phyloP scores from a whole-genome alignment of 78 protist genomes.

The Chrysochromulina tobinii region DNA sequence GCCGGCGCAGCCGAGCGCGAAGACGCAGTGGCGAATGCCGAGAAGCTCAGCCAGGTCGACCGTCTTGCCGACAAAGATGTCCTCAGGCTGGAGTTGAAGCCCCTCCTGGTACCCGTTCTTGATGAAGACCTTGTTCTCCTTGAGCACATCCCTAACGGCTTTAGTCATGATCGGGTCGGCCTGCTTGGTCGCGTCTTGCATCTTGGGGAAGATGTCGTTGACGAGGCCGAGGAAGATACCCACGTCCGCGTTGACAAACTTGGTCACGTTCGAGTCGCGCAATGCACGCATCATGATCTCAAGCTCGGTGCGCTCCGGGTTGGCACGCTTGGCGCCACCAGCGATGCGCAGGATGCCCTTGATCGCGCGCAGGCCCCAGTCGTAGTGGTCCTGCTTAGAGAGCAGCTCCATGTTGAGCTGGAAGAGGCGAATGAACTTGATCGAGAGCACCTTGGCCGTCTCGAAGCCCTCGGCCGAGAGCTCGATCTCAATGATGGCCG shows the following conservation, averaged over 20 bases:
- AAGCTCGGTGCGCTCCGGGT: slow-evolving; percentile 65
- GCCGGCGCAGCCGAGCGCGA: slow-evolving; percentile 80
- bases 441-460: slow-evolving; percentile 69
- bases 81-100: slow-evolving; percentile 51
- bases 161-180: background rate
- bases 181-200: background rate
- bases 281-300: slow-evolving; percentile 82
- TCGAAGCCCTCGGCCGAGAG: slow-evolving; percentile 28
- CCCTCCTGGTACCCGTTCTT: background rate
- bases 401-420: slow-evolving; percentile 78
- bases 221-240: slow-evolving; percentile 68
- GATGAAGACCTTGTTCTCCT: background rate
- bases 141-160: background rate
- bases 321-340: slow-evolving; percentile 78
- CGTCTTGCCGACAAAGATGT: slow-evolving; percentile 56
- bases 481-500: slow-evolving; percentile 47
- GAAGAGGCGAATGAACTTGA: slow-evolving; percentile 78
- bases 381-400: slow-evolving; percentile 80
- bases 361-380: slow-evolving; percentile 93
- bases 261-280: slow-evolving; percentile 89
- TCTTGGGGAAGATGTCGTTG: slow-evolving; percentile 64
- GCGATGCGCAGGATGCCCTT: slow-evolving; percentile 86
- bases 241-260: slow-evolving; percentile 75
- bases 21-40: slow-evolving; percentile 67
- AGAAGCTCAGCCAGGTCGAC: slow-evolving; percentile 60